A percentile compares a stretch with the other conserved stretches of the same genome.
phyloP scores from a whole-genome alignment of 768 basidiomycete species.

The Lactifluus hygrophoroides region DNA sequence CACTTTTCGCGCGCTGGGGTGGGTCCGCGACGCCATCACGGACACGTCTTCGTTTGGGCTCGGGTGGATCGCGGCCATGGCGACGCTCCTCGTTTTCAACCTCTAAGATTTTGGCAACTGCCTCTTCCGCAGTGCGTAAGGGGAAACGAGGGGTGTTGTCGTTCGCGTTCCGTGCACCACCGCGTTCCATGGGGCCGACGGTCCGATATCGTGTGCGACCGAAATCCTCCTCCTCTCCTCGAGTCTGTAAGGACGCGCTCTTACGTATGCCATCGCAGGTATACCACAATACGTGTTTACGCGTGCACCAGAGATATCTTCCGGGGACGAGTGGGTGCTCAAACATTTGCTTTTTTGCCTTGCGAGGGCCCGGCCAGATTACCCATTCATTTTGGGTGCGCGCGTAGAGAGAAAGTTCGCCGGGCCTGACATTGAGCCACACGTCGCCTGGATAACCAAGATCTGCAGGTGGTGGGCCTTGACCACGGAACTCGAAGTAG shows the following conservation, averaged over 20 bases:
- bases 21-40: constrained; percentile 7
- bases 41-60: constrained; percentile 17
- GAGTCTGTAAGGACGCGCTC: constrained; percentile 20
- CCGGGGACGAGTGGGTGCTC: constrained; percentile 21
- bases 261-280: constrained; percentile 23
- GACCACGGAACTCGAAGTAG: constrained; percentile 25
- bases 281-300: constrained; percentile 21
- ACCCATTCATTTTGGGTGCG: constrained; percentile 17
- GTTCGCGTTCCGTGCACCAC: constrained; percentile 14
- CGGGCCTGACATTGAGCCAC: constrained; percentile 21
- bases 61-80: constrained; percentile 19
- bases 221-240: constrained; percentile 22
- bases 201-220: constrained; percentile 20
- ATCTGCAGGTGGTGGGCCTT: constrained; percentile 23
- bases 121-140: constrained; percentile 20
- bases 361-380: constrained; percentile 21
- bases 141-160: constrained; percentile 15
- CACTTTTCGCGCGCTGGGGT: constrained; percentile 7
- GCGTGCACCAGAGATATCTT: constrained; percentile 22
- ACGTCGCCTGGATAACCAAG: constrained; percentile 24
- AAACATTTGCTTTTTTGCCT: constrained; percentile 22
- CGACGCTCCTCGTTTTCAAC: constrained; percentile 19
- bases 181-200: constrained; percentile 21
- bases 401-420: constrained; percentile 19
- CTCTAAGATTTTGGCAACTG: constrained; percentile 20